These are phyloP conservation scores for Carallia pectinifolia DNA, from an alignment of 345 rosid species.

Conservation along the genomic window DNA sequence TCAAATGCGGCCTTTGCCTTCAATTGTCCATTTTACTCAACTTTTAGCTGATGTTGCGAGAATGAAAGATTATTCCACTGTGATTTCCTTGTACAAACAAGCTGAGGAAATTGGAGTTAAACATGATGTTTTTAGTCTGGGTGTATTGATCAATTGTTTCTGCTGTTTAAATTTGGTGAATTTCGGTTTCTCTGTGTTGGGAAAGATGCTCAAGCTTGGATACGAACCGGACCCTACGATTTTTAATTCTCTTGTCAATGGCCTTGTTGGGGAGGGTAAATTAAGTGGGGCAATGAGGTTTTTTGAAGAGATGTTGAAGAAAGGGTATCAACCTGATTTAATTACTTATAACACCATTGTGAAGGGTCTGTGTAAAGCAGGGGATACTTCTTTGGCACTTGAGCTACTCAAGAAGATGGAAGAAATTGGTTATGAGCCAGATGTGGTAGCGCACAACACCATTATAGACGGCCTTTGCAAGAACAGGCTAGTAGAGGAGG, in stretches of 20 bases:
- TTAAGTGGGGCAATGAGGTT: neutral
- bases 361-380: neutral
- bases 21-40: neutral
- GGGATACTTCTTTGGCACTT: neutral
- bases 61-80: neutral
- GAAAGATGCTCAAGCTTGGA: slow-evolving; percentile 6
- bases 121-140: neutral
- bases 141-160: slow-evolving; percentile 12
- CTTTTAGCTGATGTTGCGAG: neutral
- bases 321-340: neutral
- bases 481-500: slow-evolving; percentile 3
- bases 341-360: neutral
- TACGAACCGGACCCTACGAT: slow-evolving; percentile 3
- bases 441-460: slow-evolving; percentile 7
- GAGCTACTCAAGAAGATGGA: slow-evolving; percentile 7
- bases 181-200: slow-evolving; percentile 5
- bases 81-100: neutral
- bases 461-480: slow-evolving; percentile 20
- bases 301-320: neutral
- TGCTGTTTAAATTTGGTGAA: neutral
- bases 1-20: slow-evolving; percentile 10
- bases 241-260: slow-evolving; percentile 16
- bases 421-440: neutral
- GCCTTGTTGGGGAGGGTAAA: slow-evolving; percentile 7
- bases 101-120: slow-evolving; percentile 4